phyloP scores from a whole-genome alignment of 495 filamentous ascomycete species.

The Daldinia caldariorum region DNA sequence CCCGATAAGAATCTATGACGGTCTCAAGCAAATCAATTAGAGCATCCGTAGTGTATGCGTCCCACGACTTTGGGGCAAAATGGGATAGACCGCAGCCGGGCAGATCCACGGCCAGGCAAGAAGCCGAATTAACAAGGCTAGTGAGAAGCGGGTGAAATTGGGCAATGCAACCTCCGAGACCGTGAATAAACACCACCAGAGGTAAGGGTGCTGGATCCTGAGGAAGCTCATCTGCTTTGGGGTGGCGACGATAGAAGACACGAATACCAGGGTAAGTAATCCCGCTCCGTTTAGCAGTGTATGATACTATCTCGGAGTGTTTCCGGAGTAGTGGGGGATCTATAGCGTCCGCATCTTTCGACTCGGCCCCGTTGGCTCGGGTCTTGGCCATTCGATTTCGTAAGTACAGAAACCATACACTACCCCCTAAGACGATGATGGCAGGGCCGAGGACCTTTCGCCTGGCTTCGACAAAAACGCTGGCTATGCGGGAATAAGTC shows the following conservation, averaged over 20 bases:
- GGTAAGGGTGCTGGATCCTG: slow-evolving; percentile 76
- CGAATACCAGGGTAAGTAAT: slow-evolving; percentile 81
- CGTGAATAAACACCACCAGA: slow-evolving; percentile 89
- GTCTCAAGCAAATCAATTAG: slow-evolving; percentile 76
- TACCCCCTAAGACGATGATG: slow-evolving; percentile 37
- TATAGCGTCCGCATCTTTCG: slow-evolving; percentile 55
- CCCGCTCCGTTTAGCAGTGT: slow-evolving; percentile 65
- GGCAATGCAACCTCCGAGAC: slow-evolving; percentile 86
- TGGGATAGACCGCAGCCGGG: slow-evolving; percentile 86
- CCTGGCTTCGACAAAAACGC: slow-evolving; percentile 24
- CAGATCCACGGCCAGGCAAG: slow-evolving; percentile 90
- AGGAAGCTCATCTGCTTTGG: slow-evolving; percentile 80
- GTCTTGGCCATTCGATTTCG: slow-evolving; percentile 43
- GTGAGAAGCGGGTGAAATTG: slow-evolving; percentile 87
- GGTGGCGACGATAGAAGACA: slow-evolving; percentile 84
- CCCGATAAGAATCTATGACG: slow-evolving; percentile 76
- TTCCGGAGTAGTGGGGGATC: slow-evolving; percentile 83
- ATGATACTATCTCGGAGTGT: slow-evolving; percentile 75
- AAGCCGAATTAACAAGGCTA: slow-evolving; percentile 82
- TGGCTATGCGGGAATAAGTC: slow-evolving; percentile 33
- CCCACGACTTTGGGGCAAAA: slow-evolving; percentile 75
- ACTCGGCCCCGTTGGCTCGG: slow-evolving; percentile 39
- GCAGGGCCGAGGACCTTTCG: slow-evolving; percentile 34
- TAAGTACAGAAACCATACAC: slow-evolving; percentile 39
- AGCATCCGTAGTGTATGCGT: slow-evolving; percentile 80